phyloP scores from a whole-genome alignment of 352 stramenopile species.

The Globisporangium emineosum region DNA sequence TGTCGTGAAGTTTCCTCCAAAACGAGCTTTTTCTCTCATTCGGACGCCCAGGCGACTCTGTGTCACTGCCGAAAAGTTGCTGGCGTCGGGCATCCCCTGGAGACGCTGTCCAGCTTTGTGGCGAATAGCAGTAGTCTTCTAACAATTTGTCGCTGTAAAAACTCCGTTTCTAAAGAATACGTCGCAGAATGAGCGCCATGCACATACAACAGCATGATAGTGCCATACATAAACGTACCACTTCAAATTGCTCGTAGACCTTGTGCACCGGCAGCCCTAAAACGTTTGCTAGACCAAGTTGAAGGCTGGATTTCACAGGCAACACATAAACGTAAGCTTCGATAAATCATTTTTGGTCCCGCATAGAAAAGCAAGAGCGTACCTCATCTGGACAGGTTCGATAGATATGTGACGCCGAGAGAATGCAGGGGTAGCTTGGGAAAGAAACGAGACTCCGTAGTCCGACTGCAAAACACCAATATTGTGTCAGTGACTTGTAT shows the following conservation, averaged over 20 bases:
- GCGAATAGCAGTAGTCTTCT: slow-evolving; percentile 81
- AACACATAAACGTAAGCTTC: slow-evolving; percentile 1
- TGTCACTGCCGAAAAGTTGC: slow-evolving; percentile 67
- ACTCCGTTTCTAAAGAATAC: slow-evolving; percentile 52
- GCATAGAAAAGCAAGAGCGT: not conserved
- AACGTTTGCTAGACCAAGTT: slow-evolving; percentile 73
- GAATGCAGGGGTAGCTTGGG: slow-evolving; percentile 49
- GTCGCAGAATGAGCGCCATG: not conserved
- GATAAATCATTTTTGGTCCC: not conserved
- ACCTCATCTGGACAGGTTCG: slow-evolving; percentile 81
- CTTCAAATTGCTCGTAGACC: slow-evolving; percentile 79
- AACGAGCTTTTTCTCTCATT: slow-evolving; percentile 47
- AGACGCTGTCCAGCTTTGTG: slow-evolving; percentile 81
- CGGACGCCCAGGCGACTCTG: slow-evolving; percentile 40
- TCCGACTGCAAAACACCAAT: slow-evolving; percentile 50
- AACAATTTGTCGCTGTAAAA: slow-evolving; percentile 81
- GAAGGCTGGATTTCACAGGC: slow-evolving; percentile 34
- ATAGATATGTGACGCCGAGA: slow-evolving; percentile 62
- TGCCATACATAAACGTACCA: slow-evolving; percentile 27
- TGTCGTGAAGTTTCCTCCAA: slow-evolving; percentile 72
- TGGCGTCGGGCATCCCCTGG: slow-evolving; percentile 62
- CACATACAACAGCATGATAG: not conserved
- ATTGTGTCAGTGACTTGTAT: not conserved
- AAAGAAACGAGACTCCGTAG: slow-evolving; percentile 74
- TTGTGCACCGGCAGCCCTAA: slow-evolving; percentile 57